Evolutionary conservation across 257 asterid species (phyloP).

Genomic region (Rauvolfia tetraphylla): DNA sequence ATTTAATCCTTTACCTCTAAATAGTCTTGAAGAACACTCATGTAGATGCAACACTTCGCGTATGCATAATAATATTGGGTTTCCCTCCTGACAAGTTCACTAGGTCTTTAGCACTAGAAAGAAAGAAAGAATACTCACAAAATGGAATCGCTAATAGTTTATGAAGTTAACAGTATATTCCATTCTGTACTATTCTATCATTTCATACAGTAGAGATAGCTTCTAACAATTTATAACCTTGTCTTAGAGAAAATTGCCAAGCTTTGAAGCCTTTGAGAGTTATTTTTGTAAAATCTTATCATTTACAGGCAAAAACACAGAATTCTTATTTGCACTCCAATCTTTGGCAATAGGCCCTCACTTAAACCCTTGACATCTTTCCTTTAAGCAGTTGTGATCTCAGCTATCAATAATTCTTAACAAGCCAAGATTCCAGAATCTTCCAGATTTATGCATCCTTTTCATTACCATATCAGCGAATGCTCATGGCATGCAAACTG

Average conservation of each 20-base stretch:
- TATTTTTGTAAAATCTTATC: not conserved
- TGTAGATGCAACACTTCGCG: not conserved
- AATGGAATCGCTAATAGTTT: not conserved
- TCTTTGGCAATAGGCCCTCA: not conserved
- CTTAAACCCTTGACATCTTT: not conserved
- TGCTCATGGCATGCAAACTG: not conserved
- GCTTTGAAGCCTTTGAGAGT: not conserved
- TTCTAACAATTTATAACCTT: not conserved
- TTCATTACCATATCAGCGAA: not conserved
- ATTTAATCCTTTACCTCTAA: not conserved
- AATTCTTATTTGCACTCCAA: not conserved
- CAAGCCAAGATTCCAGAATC: not conserved
- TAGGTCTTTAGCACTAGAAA: not conserved
- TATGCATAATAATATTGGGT: not conserved
- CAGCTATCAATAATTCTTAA: not conserved
- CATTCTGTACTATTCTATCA: not conserved
- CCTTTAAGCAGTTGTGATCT: not conserved
- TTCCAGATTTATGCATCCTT: not conserved
- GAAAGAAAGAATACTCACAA: not conserved
- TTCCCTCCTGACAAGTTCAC: not conserved
- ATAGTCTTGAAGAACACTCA: constrained; percentile 1
- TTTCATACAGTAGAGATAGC: not conserved
- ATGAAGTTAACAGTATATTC: not conserved
- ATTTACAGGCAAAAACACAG: not conserved
- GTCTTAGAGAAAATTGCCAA: not conserved